Evolutionary conservation across 768 basidiomycete genomes (phyloP), one percentile per base, ranked within the genome.

Genomic region (Psilocybe azurescens): DNA sequence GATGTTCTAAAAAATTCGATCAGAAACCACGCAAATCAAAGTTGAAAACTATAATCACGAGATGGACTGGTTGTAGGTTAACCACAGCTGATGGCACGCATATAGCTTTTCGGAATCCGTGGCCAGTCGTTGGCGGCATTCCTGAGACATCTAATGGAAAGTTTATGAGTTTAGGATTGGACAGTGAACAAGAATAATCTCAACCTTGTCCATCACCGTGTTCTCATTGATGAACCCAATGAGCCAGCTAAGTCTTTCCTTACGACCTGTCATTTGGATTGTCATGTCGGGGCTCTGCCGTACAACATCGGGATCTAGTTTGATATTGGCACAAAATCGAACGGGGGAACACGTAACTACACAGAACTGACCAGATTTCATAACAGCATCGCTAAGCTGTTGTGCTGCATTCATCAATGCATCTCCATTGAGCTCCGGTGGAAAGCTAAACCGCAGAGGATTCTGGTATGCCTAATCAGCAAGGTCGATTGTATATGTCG

Each of bases 221-320:
- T 97, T 97, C 56, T 93, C 89, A 49, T 94, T 92, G 69, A 97
- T 91, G 72, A 95, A 97, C 28, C 82, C 83, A 66, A 97, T 92
- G n/a, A 98, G 80, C 83, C 92, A 94, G 57, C 86, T 87, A 30
- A 96, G 77, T 39, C 93, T 80, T 58, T 90, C 87, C 69, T 89
- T 89, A 30, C 93, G 85, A 44, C 86, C 87, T 4, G 81, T 83
- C 65, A 98, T 74, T 70, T 96, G 95, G 1, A 88, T 81, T 14
- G 87, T 87, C 46, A 97, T 78, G 71, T 97, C 95, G 67, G 93
- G 90, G 63, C 90, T 91, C 8, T 86, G 81, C 44, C 85, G 77
- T 53, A 95, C 87, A 65, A 93, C 80, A 73, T 89, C 80, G 29
- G 81, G 65, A 78, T 94, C 87, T 90, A 54, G 8, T 56, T 13